These are phyloP conservation scores for Tuber umbilicatum DNA, from an alignment of 495 filamentous ascomycete genomes.

Conservation along the genomic window DNA sequence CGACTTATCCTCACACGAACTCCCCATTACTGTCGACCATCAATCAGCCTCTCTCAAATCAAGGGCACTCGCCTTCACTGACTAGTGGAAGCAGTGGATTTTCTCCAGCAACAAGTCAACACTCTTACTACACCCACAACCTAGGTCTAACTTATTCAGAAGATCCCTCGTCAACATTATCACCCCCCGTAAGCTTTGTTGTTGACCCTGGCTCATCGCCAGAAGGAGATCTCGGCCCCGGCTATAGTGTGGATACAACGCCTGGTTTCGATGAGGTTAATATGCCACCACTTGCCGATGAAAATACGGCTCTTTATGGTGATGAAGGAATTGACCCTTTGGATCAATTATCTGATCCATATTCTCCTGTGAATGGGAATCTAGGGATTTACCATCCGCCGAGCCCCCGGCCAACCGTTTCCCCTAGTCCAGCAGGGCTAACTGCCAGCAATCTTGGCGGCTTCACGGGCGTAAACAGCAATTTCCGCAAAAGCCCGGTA, in stretches of 20 bases:
- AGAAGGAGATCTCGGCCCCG: neutral
- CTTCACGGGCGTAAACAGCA: neutral
- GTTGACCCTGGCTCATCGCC: neutral
- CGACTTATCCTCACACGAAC: neutral
- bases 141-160: neutral
- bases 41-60: neutral
- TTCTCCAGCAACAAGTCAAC: neutral
- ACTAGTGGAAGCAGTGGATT: neutral
- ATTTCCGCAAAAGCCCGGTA: slow-evolving; percentile 21
- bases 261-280: slow-evolving; percentile 35
- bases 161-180: neutral
- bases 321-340: slow-evolving; percentile 7
- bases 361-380: slow-evolving; percentile 6
- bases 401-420: slow-evolving; percentile 34
- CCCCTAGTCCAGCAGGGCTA: slow-evolving; percentile 25
- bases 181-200: neutral
- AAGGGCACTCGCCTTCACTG: neutral
- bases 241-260: slow-evolving; percentile 32
- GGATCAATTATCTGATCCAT: neutral
- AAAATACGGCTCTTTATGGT: slow-evolving; percentile 16
- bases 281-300: slow-evolving; percentile 31
- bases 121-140: neutral
- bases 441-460: slow-evolving; percentile 1
- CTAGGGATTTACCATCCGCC: slow-evolving; percentile 26
- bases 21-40: neutral